Evolutionary conservation across 2,329 filamentous ascomycete genomes (phyloP).

Genomic region (Aspergillus persii): DNA sequence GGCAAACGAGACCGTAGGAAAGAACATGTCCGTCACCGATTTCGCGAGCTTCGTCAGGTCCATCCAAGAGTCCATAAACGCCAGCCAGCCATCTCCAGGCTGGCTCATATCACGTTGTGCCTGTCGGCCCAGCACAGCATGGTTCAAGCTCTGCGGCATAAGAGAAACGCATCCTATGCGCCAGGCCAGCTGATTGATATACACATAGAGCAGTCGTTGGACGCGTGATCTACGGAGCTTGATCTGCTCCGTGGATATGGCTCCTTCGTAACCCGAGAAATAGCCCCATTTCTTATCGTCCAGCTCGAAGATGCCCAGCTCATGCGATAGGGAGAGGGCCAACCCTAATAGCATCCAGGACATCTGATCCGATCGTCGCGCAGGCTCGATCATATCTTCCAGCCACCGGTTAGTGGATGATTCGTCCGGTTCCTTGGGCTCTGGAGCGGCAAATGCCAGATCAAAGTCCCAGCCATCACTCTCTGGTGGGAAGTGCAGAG

Average conservation of each 20-base stretch:
- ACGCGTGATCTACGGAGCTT: constrained; percentile 35
- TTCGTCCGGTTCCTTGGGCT: constrained; percentile 30
- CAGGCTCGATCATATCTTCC: constrained; percentile 55
- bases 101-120: constrained; percentile 36
- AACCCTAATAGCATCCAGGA: constrained; percentile 60
- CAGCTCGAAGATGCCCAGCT: constrained; percentile 52
- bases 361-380: constrained; percentile 57
- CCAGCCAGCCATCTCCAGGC: constrained; percentile 49
- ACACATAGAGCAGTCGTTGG: constrained; percentile 44
- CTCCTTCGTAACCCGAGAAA: constrained; percentile 22
- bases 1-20: constrained; percentile 42
- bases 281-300: constrained; percentile 33
- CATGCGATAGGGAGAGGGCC: constrained; percentile 53
- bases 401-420: constrained; percentile 45
- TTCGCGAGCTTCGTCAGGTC: constrained; percentile 49
- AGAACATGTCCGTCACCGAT: constrained; percentile 54
- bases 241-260: constrained; percentile 30
- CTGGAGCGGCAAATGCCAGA: constrained; percentile 44
- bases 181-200: constrained; percentile 53
- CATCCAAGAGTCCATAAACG: constrained; percentile 54
- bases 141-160: constrained; percentile 46
- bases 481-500: constrained; percentile 54
- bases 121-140: constrained; percentile 31
- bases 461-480: constrained; percentile 58
- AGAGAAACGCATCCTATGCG: constrained; percentile 52